Evolutionary conservation across 2,329 filamentous ascomycete species (phyloP).

Genomic region (Pseudogymnoascus sp.): DNA sequence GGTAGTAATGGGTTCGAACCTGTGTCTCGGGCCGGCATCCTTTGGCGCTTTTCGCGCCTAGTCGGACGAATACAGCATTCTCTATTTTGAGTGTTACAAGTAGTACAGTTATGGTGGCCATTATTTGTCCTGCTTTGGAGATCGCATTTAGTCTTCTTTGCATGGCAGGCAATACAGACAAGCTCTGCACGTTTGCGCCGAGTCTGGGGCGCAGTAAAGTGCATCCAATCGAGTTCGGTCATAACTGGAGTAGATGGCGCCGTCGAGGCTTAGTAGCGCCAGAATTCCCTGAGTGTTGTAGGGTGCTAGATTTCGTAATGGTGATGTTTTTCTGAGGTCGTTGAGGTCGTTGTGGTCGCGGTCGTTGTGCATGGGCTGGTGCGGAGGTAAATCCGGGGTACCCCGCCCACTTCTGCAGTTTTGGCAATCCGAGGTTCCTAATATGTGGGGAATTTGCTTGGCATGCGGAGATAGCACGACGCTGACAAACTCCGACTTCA

Average conservation of each 20-base stretch:
- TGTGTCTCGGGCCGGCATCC: background rate
- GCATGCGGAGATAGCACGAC: too few relatives aligned
- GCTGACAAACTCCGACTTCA: too few relatives aligned
- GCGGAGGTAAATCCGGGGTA: background rate
- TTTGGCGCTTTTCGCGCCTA: background rate
- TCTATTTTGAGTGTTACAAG: conserved; percentile 25
- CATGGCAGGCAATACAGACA: conserved; percentile 29
- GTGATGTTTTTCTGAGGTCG: background rate
- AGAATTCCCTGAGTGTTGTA: background rate
- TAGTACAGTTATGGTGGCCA: conserved; percentile 11
- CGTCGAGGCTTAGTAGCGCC: background rate
- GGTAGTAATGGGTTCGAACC: background rate
- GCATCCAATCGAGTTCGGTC: conserved; percentile 27
- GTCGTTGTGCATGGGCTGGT: background rate
- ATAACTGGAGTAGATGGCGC: background rate
- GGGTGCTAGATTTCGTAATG: background rate
- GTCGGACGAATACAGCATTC: conserved; percentile 16
- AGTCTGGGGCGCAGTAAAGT: conserved; percentile 23
- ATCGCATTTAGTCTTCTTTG: conserved; percentile 33
- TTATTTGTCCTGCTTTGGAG: conserved; percentile 22
- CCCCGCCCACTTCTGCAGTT: background rate
- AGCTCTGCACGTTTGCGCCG: conserved; percentile 30
- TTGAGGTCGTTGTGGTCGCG: background rate
- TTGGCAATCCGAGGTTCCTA: too few relatives aligned
- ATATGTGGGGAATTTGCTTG: too few relatives aligned